These are phyloP conservation scores for Harringtonia aguacate DNA, from an alignment of 2,329 filamentous ascomycete species.

Conservation along the genomic window DNA sequence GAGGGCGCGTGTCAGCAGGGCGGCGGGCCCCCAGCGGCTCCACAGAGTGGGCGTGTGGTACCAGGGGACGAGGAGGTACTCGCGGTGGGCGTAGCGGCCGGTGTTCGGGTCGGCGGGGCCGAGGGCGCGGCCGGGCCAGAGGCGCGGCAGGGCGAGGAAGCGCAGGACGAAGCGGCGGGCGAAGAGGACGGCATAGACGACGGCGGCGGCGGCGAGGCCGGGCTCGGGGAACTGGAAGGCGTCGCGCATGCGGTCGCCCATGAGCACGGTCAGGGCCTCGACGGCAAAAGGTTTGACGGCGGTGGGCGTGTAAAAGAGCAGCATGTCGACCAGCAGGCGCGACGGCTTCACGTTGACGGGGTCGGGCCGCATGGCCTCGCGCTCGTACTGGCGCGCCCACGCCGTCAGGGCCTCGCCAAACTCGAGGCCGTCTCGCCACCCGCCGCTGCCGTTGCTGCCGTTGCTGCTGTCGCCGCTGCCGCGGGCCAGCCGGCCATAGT, in stretches of 20 bases:
- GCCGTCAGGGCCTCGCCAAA: slow-evolving; percentile 36
- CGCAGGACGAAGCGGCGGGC: slow-evolving; percentile 45
- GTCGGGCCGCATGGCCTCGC: slow-evolving; percentile 43
- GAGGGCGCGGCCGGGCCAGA: slow-evolving; percentile 26
- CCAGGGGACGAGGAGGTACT: slow-evolving; percentile 54
- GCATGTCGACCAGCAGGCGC: slow-evolving; percentile 46
- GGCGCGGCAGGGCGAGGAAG: slow-evolving; percentile 49
- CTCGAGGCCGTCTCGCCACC: slow-evolving; percentile 39
- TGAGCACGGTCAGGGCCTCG: slow-evolving; percentile 44
- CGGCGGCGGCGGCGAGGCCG: slow-evolving; percentile 20
- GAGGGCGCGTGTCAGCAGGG: slow-evolving; percentile 31
- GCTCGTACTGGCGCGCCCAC: slow-evolving; percentile 49
- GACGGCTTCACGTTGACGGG: slow-evolving; percentile 40
- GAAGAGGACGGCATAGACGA: slow-evolving; percentile 36
- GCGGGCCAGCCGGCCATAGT: slow-evolving; percentile 29
- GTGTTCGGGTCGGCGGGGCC: slow-evolving; percentile 38
- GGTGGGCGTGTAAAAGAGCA: slow-evolving; percentile 44
- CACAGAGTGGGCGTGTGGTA: slow-evolving; percentile 49
- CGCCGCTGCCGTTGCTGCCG: slow-evolving; percentile 4
- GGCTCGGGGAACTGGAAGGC: slow-evolving; percentile 48
- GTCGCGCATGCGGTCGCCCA: slow-evolving; percentile 52
- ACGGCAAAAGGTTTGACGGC: slow-evolving; percentile 33
- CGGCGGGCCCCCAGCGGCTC: slow-evolving; percentile 52
- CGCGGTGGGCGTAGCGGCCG: slow-evolving; percentile 35
- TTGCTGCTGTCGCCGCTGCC: slow-evolving; percentile 18